Evolutionary conservation across 2,329 filamentous ascomycete species (phyloP).

Genomic region (Cytospora mali): DNA sequence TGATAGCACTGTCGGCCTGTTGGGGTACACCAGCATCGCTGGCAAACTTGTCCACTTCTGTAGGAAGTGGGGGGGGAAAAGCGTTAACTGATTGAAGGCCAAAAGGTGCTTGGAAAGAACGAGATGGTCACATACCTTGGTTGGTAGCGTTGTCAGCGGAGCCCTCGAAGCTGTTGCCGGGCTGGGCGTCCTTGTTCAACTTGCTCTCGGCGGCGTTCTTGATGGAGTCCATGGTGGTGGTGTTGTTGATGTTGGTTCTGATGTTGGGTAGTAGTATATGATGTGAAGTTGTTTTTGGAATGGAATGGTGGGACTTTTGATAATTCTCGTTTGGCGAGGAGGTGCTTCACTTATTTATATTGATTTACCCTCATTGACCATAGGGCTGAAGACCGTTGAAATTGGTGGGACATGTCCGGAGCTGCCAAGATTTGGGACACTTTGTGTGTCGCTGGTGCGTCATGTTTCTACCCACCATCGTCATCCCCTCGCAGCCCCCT

Average conservation of each 20-base stretch:
- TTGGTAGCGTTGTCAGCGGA: slow-evolving; percentile 28
- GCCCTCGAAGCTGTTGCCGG: slow-evolving; percentile 29
- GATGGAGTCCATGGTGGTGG: slow-evolving; percentile 21
- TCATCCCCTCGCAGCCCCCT: not conserved
- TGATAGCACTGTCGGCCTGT: slow-evolving; percentile 22
- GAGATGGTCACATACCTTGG: slow-evolving; percentile 21
- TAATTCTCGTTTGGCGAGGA: no score
- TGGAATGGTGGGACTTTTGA: no score
- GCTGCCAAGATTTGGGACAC: not conserved
- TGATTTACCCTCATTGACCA: not conserved
- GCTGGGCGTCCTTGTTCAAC: slow-evolving; percentile 30
- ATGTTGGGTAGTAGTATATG: not conserved
- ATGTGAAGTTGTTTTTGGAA: not conserved
- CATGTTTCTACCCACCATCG: not conserved
- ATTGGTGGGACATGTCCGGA: not conserved
- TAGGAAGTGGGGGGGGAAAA: no score
- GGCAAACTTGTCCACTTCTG: slow-evolving; percentile 29
- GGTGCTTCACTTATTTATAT: not conserved
- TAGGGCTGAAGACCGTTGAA: not conserved
- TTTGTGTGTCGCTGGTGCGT: not conserved
- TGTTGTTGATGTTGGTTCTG: not conserved
- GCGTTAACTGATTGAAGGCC: not conserved
- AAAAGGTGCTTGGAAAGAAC: not conserved
- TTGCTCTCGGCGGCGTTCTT: slow-evolving; percentile 25
- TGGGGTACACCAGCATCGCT: slow-evolving; percentile 28